Conservation (phyloP, 208 protist species). For the Strigomonas oncopelti region DNA sequence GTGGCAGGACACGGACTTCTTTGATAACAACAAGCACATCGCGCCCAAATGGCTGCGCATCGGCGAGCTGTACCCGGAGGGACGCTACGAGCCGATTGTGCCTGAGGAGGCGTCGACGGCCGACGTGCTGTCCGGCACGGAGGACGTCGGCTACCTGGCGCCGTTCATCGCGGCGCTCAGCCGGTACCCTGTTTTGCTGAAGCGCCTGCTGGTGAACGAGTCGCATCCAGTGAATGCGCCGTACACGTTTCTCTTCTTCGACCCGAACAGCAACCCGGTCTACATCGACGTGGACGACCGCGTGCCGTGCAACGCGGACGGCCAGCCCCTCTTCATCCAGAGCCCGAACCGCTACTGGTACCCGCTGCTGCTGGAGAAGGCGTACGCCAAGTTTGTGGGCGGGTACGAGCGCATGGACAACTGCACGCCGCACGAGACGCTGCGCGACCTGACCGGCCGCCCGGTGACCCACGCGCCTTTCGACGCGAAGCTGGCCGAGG, state of each 20-base stretch:
- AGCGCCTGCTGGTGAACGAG: conserved; percentile 62
- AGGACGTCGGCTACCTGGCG: conserved; percentile 59
- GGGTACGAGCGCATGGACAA: conserved; percentile 76
- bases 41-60: conserved; percentile 77
- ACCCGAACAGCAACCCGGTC: conserved; percentile 75
- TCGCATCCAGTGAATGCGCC: conserved; percentile 53
- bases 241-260: conserved; percentile 84
- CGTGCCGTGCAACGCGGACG: conserved; percentile 48
- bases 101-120: conserved; percentile 16
- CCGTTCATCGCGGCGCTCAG: conserved; percentile 76
- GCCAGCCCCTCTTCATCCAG: conserved; percentile 60
- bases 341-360: conserved; percentile 58
- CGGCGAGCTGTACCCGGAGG: conserved; percentile 72
- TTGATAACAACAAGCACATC: conserved; percentile 60
- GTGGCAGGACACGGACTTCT: conserved; percentile 83
- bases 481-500: conserved; percentile 63
- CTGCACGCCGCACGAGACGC: conserved; percentile 83
- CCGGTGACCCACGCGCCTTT: conserved; percentile 77
- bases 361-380: conserved; percentile 87
- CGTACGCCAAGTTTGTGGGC: conserved; percentile 90
- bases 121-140: conserved; percentile 45
- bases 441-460: conserved; percentile 82
- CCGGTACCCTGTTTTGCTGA: conserved; percentile 57
- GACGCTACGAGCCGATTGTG: conserved; percentile 33
- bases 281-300: conserved; percentile 84